Conservation (phyloP, 2,329 filamentous ascomycete species). For the Akanthomyces muscarius region DNA sequence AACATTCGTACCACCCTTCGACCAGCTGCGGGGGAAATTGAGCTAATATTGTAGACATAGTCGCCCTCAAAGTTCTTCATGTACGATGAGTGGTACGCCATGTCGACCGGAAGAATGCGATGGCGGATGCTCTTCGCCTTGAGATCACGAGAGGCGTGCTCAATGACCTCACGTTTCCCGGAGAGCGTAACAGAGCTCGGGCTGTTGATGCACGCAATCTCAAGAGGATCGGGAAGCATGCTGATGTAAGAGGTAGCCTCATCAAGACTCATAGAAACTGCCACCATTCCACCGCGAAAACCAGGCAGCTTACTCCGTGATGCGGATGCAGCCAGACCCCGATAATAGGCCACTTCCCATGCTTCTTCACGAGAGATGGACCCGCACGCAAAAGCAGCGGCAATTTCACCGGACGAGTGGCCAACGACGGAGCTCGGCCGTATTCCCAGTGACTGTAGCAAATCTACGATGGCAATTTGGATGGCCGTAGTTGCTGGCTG, state of each 20-base stretch:
- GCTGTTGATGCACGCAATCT: slow-evolving; percentile 44
- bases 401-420: slow-evolving; percentile 46
- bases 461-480: slow-evolving; percentile 40
- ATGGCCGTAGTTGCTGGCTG: slow-evolving; percentile 41
- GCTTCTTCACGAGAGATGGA: slow-evolving; percentile 35
- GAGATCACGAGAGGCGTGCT: slow-evolving; percentile 31
- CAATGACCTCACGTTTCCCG: slow-evolving; percentile 32
- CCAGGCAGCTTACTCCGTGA: slow-evolving; percentile 26
- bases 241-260: slow-evolving; percentile 29
- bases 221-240: slow-evolving; percentile 22
- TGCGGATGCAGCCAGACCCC: slow-evolving; percentile 34
- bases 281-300: slow-evolving; percentile 40
- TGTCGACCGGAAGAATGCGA: slow-evolving; percentile 34
- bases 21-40: slow-evolving; percentile 19
- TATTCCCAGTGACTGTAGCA: slow-evolving; percentile 33
- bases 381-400: slow-evolving; percentile 39
- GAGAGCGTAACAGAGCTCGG: slow-evolving; percentile 42
- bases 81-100: slow-evolving; percentile 44
- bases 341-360: slow-evolving; percentile 40
- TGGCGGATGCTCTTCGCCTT: slow-evolving; percentile 30
- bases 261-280: slow-evolving; percentile 31
- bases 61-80: slow-evolving; percentile 37
- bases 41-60: slow-evolving; percentile 31
- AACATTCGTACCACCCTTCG: slow-evolving; percentile 31
- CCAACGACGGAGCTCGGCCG: slow-evolving; percentile 35